Evolutionary conservation across 2,329 filamentous ascomycete species (phyloP), one percentile per base, ranked within the genome.

Genomic region (Colletotrichum lupini): DNA sequence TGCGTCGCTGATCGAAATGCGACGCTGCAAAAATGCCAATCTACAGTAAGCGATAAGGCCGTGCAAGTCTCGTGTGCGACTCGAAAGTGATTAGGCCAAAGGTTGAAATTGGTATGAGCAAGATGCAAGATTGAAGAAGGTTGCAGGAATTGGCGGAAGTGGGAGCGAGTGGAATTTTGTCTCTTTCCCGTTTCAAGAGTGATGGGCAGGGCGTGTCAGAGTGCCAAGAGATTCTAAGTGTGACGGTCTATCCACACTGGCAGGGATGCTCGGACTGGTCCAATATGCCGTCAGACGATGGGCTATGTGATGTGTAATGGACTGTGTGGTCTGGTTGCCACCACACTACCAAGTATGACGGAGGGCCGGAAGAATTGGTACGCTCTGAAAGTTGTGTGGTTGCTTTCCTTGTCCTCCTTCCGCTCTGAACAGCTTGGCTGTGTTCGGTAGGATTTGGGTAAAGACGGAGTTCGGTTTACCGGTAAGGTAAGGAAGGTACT

Each of bases 191-290:
- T 72, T 69, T 68, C 55, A 69, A 64, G 35, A 49, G 14, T 42
- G 57, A 42, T 46, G 37, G 61, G 66, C 42, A 55, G 22, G 67
- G 64, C 59, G 55, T 70, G 32, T 70, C 37, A 61, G 65, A 24
- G 32, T 37, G 71, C 71, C 71, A 73, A 71, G 70, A 60, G 32
- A 24, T 62, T 60, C 56, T 56, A 46, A 24, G 46, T 35, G 64
- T 63, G 28, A 12, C 4, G 22, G 52, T 53, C 62, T 42, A 19
- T 42, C 46, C 35, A 30, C 57, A 24, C 14, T 58, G 68, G 52
- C 70, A 73, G 71, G 71, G 71, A 66, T 73, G 56, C 24, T 66
- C 60, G 46, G 67, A 42, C 32, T 68, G 55, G 28, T n/a, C 55
- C 14, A 56, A 56, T n/a, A 16, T 35, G 22, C 67, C 46, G 67